These are phyloP conservation scores for Lyophyllum atratum DNA, from an alignment of 768 basidiomycete species.

Conservation along the genomic window DNA sequence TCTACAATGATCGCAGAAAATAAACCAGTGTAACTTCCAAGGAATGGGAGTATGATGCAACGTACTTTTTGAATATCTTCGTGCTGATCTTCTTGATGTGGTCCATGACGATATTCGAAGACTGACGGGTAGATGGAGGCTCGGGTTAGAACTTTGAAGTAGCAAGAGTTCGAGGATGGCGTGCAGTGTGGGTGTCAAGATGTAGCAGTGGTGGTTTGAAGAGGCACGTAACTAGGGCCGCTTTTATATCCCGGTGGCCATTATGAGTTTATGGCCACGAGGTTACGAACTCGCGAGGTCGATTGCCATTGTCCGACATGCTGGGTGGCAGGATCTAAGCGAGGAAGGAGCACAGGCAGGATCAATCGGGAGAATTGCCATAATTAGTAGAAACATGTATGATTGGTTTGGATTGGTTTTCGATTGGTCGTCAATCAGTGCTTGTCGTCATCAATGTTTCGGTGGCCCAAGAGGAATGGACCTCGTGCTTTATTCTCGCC, in stretches of 20 bases:
- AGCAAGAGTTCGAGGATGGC: neutral
- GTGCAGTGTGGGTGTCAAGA: too few relatives aligned
- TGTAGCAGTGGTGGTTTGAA: neutral
- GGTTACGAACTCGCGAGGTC: neutral
- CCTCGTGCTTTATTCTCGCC: neutral
- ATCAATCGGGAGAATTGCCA: neutral
- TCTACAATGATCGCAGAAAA: neutral
- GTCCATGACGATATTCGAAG: constrained; percentile 7
- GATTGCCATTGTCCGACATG: constrained; percentile 1
- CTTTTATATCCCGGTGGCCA: neutral
- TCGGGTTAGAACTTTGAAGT: neutral
- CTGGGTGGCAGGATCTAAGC: constrained; percentile 2
- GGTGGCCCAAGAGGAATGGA: constrained; percentile 9
- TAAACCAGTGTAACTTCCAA: neutral
- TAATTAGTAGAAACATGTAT: neutral
- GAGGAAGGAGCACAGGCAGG: neutral
- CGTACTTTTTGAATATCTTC: constrained; percentile 18
- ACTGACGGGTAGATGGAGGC: neutral
- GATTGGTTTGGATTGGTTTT: neutral
- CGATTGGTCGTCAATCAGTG: too few relatives aligned
- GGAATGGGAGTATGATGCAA: too few relatives aligned
- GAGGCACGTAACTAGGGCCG: neutral
- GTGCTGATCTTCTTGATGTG: constrained; percentile 17
- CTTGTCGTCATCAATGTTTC: constrained; percentile 5
- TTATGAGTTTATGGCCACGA: neutral